Base-by-base conservation (phyloP, 805 yeast species). In the Metschnikowia rubicola region DNA sequence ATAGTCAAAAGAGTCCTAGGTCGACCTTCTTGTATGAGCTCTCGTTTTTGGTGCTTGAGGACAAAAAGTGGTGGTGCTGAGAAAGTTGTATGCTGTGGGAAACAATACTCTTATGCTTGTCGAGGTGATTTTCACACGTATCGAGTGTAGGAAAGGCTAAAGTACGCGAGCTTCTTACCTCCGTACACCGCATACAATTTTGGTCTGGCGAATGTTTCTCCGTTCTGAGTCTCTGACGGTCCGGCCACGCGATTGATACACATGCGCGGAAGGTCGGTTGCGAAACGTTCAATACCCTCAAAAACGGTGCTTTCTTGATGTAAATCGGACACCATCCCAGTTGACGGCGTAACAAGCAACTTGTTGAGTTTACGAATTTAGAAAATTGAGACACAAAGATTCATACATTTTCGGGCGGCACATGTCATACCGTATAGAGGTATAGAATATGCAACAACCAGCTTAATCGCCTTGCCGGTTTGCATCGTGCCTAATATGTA, bases 61-160 rank as follows among this genome's bases (percentile, higher is more conserved):
- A 15, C 17, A 15, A 15, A 15, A 15, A 15, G 17, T 15, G 17
- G 17, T 15, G 17, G 13, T 8, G 9, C 15, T 33, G 11, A 10
- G 35, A 39, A 44, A 30, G 34, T 32, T n/a, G 39, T 44, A 39
- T 45, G 44, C 48, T 29, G 41, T 13, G 15, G 19, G 36, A 30
- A 36, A 36, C 31, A 40, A 39, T 40, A 40, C 44, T 41, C 41
- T 44, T 45, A 45, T 45, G 44, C 41, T 15, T 37, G 41, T 44
- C 44, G 48, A 38, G 43, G 40, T 37, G 44, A 35, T 44, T 45
- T 41, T 45, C 36, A 33, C 11, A 26, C 43, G 43, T 30, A 31
- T 31, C 32, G 48, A 19, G 48, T 39, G 48, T 30, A 26, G 21
- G 37, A 30, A 11, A 43, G 46, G 35, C 37, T 21, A n/a, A 30